A percentile compares a stretch with the other conserved stretches of the same genome.
Conservation (phyloP, 306 rosid species). For the Fragaria iinumae region DNA sequence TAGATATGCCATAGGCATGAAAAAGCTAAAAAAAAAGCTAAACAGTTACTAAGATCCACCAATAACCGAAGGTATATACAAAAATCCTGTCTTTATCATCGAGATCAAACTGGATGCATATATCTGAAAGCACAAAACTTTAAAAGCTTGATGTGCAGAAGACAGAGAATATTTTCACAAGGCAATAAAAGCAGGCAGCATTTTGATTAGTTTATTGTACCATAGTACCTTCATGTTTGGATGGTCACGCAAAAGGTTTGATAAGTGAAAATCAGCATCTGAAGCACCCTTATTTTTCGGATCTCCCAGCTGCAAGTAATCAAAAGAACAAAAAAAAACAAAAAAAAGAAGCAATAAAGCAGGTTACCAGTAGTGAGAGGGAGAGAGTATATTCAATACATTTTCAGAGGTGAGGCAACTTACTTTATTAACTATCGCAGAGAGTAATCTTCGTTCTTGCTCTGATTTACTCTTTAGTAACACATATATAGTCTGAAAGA, state of each 20-base stretch:
- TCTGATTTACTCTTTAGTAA: conserved; percentile 92
- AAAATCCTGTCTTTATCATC: background rate
- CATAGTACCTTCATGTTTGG: conserved; percentile 87
- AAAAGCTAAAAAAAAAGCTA: too few relatives aligned
- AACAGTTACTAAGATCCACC: too few relatives aligned
- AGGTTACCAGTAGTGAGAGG: background rate
- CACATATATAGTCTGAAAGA: conserved; percentile 60
- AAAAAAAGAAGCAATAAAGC: background rate
- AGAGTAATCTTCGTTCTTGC: conserved; percentile 84
- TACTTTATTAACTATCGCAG: conserved; percentile 92
- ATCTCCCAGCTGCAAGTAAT: conserved; percentile 78
- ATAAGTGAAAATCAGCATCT: conserved; percentile 85
- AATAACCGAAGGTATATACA: too few relatives aligned
- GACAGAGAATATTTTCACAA: background rate
- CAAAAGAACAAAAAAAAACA: background rate
- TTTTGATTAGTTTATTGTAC: conserved; percentile 12
- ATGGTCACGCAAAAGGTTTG: conserved; percentile 86
- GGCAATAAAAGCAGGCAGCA: background rate
- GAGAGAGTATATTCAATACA: background rate
- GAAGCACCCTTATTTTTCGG: conserved; percentile 93
- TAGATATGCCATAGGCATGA: background rate
- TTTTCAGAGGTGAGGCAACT: conserved; percentile 31
- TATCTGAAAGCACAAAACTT: background rate
- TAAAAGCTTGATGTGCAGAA: background rate
- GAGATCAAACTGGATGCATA: background rate